phyloP scores from a whole-genome alignment of 306 rosid species.

The Pyrus communis region DNA sequence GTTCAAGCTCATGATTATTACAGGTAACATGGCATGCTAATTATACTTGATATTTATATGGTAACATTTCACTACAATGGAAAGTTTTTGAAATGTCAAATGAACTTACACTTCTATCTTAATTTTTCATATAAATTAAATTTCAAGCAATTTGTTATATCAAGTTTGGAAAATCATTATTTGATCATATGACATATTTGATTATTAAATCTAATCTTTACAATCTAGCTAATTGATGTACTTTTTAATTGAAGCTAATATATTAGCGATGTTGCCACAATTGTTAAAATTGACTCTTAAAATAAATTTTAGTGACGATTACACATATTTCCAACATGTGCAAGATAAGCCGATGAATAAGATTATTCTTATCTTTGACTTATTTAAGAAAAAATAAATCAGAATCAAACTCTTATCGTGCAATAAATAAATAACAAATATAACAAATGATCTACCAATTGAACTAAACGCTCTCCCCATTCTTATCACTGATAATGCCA shows the following conservation, averaged over 20 bases:
- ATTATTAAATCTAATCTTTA: background rate
- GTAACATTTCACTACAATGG: too few species aligned
- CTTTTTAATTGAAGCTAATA: background rate
- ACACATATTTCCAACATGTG: rapidly evolving
- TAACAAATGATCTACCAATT: background rate
- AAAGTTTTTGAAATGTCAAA: too few species aligned
- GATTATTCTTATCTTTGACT: background rate
- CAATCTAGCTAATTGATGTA: background rate
- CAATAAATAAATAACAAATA: background rate
- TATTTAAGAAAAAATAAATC: background rate
- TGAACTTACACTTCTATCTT: too few species aligned
- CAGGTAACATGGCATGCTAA: too few species aligned
- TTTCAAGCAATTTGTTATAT: too few species aligned
- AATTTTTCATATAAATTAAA: too few species aligned
- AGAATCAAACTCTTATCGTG: background rate
- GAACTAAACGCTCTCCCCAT: background rate
- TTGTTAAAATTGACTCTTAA: background rate
- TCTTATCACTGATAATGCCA: background rate
- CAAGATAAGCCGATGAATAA: background rate
- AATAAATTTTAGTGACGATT: too few species aligned
- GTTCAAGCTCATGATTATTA: background rate
- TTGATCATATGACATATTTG: too few species aligned
- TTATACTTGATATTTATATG: background rate
- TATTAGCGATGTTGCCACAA: background rate
- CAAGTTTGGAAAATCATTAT: too few species aligned